phyloP scores from a whole-genome alignment of 2,329 filamentous ascomycete species.

The Tolypocladium inflatum region DNA sequence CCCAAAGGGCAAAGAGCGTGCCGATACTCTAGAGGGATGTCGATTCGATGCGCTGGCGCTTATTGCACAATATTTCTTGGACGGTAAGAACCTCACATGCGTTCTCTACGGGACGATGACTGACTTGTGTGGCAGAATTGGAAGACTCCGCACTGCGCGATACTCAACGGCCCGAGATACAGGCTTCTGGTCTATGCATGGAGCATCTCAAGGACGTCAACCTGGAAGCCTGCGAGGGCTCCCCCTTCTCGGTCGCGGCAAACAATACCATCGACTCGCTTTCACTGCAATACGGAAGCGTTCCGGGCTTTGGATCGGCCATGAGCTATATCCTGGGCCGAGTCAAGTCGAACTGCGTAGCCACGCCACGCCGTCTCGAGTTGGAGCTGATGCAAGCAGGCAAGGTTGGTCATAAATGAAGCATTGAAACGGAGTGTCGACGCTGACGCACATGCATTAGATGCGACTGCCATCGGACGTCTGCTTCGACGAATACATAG shows the following conservation, averaged over 20 bases:
- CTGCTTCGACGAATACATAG: conserved; percentile 33
- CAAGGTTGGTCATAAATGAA: conserved; percentile 29
- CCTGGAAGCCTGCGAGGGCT: conserved; percentile 14
- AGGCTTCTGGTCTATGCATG: conserved; percentile 30
- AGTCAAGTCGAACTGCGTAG: conserved; percentile 24
- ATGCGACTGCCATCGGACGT: conserved; percentile 21
- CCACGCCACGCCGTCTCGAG: conserved; percentile 37
- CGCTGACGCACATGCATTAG: conserved; percentile 13
- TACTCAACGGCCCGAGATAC: conserved; percentile 17
- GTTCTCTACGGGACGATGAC: neutral
- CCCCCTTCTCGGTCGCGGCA: conserved; percentile 25
- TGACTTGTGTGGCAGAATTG: conserved; percentile 27
- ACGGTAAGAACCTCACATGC: conserved; percentile 28
- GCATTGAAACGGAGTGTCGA: no score
- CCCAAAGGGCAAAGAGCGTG: conserved; percentile 33
- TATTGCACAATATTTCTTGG: conserved; percentile 38
- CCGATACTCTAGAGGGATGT: conserved; percentile 3
- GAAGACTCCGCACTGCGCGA: conserved; percentile 32
- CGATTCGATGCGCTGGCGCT: conserved; percentile 27
- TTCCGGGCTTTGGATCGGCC: conserved; percentile 18
- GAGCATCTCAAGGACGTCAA: conserved; percentile 27
- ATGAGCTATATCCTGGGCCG: conserved; percentile 26
- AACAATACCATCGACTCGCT: conserved; percentile 26
- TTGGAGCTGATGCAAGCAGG: conserved; percentile 41
- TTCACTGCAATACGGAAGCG: conserved; percentile 21